A percentile compares a stretch with the other conserved stretches of the same genome.
These are phyloP conservation scores for Obelidium mucronatum DNA, from an alignment of 192 early-diverging fungal genomes.

Conservation along the genomic window DNA sequence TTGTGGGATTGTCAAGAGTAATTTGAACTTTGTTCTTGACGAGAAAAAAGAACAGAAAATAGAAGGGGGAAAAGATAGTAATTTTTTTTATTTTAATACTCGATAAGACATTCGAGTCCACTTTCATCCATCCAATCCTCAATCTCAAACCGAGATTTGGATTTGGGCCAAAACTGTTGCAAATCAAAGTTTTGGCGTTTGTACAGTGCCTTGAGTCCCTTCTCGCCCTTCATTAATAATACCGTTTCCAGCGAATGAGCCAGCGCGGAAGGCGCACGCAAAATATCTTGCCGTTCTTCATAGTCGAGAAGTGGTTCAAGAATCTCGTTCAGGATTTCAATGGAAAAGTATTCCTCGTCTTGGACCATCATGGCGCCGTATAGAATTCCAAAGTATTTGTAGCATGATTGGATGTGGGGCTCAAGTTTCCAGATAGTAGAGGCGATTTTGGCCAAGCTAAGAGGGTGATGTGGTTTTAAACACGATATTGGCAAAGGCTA, in stretches of 20 bases:
- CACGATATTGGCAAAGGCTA: background rate
- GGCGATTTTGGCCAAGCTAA: background rate
- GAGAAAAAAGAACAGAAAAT: too few relatives aligned
- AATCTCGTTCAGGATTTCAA: background rate
- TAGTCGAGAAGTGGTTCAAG: background rate
- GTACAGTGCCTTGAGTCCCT: background rate
- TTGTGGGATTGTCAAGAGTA: too few relatives aligned
- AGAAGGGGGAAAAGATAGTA: too few relatives aligned
- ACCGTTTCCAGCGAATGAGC: background rate
- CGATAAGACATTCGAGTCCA: constrained; percentile 14
- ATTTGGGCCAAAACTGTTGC: background rate
- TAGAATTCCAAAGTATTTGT: constrained; percentile 24
- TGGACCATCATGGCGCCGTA: constrained; percentile 1
- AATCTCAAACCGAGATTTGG: background rate
- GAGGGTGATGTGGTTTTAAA: background rate
- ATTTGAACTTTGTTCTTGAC: too few relatives aligned
- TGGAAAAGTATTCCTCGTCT: background rate
- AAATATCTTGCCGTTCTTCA: background rate
- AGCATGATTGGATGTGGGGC: background rate
- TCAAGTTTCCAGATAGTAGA: background rate
- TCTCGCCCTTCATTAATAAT: constrained; percentile 5
- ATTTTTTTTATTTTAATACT: too few relatives aligned
- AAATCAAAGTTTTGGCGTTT: background rate
- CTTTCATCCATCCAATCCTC: constrained; percentile 29
- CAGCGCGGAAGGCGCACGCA: background rate